Evolutionary conservation across 768 basidiomycete species (phyloP), one percentile per base, ranked within the genome.

Genomic region (Boletus pseudo-olivaceus): DNA sequence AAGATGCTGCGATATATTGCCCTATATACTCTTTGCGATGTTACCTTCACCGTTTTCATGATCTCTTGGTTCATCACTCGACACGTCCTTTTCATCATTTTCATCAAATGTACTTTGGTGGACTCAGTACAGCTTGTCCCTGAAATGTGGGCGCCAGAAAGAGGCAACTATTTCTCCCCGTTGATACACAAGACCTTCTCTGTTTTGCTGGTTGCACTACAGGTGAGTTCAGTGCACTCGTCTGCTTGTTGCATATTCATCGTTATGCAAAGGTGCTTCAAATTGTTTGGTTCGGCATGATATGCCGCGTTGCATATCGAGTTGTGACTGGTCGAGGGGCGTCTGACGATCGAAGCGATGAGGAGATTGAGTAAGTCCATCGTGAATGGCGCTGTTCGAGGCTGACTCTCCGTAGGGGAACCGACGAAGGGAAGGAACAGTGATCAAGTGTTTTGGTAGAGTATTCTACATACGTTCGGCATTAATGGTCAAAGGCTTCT

Each of bases 1-100:
- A 99, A 99, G 72, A 96, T 98, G 90, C 72, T 90, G 58, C 86
- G 87, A 53, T 99, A 98, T 71, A 76, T 95, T n/a, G 75, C 75
- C 15, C 69, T 85, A 39, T 80, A 82, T 60, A 71, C 80, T 19
- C 67, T 82, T 14, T 89, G 88, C 51, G 94, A 98, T 69, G 62
- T 73, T 26, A 79, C 82, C 0, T 98, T 99, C 66, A 88, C 76
- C 30, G 63, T 80, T 58, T 99, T 96, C 77, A 79, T 98, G 64
- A 48, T 94, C 20, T 89, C 89, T 10, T 99, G 97, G 97, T 76
- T 97, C 57, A 66, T 92, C 27, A 94, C 95, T 2, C 84, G 97
- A 42, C 93, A 98, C 65, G 70, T 91, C 59, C 77, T 95, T 14
- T 95, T 94, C 75, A 65, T 82, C 41, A 67, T 84, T 50, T 83